phyloP scores from a whole-genome alignment of 83 land plant genomes.

The Picea abies region DNA sequence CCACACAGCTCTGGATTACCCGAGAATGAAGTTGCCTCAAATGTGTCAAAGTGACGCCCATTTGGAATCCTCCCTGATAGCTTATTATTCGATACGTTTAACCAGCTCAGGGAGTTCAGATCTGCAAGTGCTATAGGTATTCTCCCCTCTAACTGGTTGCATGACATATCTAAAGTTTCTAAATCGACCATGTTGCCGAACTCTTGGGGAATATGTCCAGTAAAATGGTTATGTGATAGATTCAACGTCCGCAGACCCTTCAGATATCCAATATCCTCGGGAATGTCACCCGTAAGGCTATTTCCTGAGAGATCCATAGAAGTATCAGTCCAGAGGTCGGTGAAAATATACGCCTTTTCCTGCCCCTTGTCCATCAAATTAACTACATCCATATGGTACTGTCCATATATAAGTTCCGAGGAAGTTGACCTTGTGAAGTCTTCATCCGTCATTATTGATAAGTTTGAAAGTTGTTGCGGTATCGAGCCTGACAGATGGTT shows the following conservation, averaged over 20 bases:
- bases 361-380: too few species aligned
- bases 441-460: too few species aligned
- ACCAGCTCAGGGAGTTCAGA: neutral
- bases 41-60: neutral
- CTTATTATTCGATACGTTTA: slow-evolving; percentile 4
- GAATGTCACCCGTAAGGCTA: too few species aligned
- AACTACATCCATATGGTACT: too few species aligned
- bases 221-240: neutral
- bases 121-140: slow-evolving; percentile 1
- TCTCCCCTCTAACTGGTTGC: slow-evolving; percentile 11
- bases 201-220: too few species aligned
- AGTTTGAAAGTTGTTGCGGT: too few species aligned
- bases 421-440: too few species aligned
- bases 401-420: too few species aligned
- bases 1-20: too few species aligned
- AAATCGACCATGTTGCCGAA: slow-evolving; percentile 9
- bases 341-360: too few species aligned
- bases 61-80: slow-evolving; percentile 27
- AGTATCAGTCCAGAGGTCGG: neutral
- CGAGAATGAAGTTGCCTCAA: too few species aligned
- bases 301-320: neutral
- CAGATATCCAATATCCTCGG: neutral
- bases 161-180: slow-evolving; percentile 8
- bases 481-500: neutral
- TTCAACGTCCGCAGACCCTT: neutral